Conservation (phyloP, 2,329 filamentous ascomycete genomes). For the Monilinia laxa region DNA sequence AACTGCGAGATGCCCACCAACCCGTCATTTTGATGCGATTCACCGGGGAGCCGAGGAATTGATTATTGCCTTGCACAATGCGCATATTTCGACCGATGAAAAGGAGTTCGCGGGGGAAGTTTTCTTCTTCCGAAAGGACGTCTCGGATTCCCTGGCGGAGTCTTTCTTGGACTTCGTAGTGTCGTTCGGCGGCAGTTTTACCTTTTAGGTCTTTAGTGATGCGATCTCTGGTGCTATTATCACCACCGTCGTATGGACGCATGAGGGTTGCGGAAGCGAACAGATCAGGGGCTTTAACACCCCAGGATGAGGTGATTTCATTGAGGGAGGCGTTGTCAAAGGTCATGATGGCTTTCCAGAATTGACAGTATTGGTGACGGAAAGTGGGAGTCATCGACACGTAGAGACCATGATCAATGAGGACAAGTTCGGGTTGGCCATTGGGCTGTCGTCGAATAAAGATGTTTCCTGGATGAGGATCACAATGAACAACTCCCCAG, state of each 20-base stretch:
- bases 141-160: slow-evolving; percentile 64
- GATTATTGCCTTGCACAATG: slow-evolving; percentile 73
- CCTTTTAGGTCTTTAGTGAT: slow-evolving; percentile 54
- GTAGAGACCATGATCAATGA: slow-evolving; percentile 97
- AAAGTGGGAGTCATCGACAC: slow-evolving; percentile 85
- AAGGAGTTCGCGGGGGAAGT: slow-evolving; percentile 69
- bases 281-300: slow-evolving; percentile 82
- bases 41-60: slow-evolving; percentile 70
- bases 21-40: slow-evolving; percentile 94
- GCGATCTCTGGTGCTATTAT: slow-evolving; percentile 63
- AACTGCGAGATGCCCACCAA: slow-evolving; percentile 78
- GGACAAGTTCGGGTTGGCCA: slow-evolving; percentile 83
- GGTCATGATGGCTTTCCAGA: slow-evolving; percentile 93
- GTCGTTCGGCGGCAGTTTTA: slow-evolving; percentile 55
- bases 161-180: slow-evolving; percentile 75
- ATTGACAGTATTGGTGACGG: slow-evolving; percentile 78
- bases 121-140: slow-evolving; percentile 65
- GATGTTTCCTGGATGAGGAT: slow-evolving; percentile 96
- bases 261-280: slow-evolving; percentile 90
- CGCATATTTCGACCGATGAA: slow-evolving; percentile 72
- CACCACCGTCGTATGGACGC: slow-evolving; percentile 86
- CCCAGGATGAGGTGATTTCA: slow-evolving; percentile 76
- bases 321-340: slow-evolving; percentile 84
- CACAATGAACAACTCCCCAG: slow-evolving; percentile 93
- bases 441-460: slow-evolving; percentile 84